Evolutionary conservation across 805 yeast species (phyloP), one percentile per base, ranked within the genome.

Genomic region (Cyberlindnera saturnus): DNA sequence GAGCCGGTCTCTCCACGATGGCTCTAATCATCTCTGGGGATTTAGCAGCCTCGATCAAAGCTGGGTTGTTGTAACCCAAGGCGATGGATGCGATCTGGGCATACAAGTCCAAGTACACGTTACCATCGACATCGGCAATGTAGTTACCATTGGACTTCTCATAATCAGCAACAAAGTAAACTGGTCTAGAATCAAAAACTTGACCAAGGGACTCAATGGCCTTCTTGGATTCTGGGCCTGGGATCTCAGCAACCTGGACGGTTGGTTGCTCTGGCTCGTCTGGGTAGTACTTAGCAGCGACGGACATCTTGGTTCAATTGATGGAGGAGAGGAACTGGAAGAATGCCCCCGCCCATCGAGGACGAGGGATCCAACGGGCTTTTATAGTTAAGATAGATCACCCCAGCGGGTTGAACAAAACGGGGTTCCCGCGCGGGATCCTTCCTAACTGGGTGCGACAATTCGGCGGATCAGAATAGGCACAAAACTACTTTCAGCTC

Each of bases 41-140:
- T 60, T 71, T 72, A 40, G 93, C 91, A 40, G 78, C 78, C 65
- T 79, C 76, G 41, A 75, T 69, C 51, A 86, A 70, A 34, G 76
- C 82, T 17, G 95, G 95, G 70, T 86, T 82, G 71, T 86, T 86
- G 77, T 86, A 86, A 39, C 95, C 95, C 47, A 86, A 72, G 15
- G 93, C 82, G 52, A 86, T 85, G 13, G 95, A 86, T 11, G 95
- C 86, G 55, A 86, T 84, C 69, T 86, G 95, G 36, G 87, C 84
- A 60, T 86, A 86, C 34, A 80, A 79, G 61, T 86, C 95, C 56
- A 86, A 75, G 58, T 73, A 69, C 32, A 67, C 60, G 71, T 87
- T 86, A 38, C 95, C 95, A 57, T 86, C 95, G 29, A 73, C 84
- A 57, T 86, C 95, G 41, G 73, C 82, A 38, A 86, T 73, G 68